phyloP scores from a whole-genome alignment of 2,329 filamentous ascomycete genomes.

The Alternaria ventricosa region DNA sequence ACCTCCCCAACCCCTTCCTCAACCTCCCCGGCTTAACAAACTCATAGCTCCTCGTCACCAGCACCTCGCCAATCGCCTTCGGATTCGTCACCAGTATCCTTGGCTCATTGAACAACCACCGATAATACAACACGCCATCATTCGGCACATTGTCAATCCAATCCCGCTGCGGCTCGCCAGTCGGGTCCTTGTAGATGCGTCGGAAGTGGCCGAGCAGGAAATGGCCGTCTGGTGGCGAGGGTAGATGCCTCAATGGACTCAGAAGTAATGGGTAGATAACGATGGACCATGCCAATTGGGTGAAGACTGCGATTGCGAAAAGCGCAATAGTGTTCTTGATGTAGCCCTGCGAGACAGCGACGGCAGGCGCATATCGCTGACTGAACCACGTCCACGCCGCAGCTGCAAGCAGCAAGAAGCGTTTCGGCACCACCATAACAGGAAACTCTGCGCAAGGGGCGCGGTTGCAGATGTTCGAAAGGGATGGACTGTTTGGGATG shows the following conservation, averaged over 20 bases:
- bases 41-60: slow-evolving; percentile 59
- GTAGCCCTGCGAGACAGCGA: slow-evolving; percentile 41
- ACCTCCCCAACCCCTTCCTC: slow-evolving; percentile 63
- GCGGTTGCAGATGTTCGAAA: background rate
- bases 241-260: slow-evolving; percentile 65
- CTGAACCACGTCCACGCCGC: slow-evolving; percentile 37
- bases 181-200: slow-evolving; percentile 51
- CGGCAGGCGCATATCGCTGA: slow-evolving; percentile 41
- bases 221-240: slow-evolving; percentile 52
- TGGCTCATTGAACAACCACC: slow-evolving; percentile 55
- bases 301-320: slow-evolving; percentile 47
- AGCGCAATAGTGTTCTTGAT: slow-evolving; percentile 51
- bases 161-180: slow-evolving; percentile 53
- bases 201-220: slow-evolving; percentile 53
- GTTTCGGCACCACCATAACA: slow-evolving; percentile 40
- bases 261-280: slow-evolving; percentile 65
- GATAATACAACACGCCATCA: slow-evolving; percentile 62
- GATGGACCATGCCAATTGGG: slow-evolving; percentile 50
- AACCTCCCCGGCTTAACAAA: slow-evolving; percentile 57
- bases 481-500: background rate
- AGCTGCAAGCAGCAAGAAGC: slow-evolving; percentile 31
- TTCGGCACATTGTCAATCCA: slow-evolving; percentile 63
- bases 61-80: slow-evolving; percentile 57
- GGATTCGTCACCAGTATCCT: slow-evolving; percentile 55
- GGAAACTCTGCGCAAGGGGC: background rate